A percentile compares a stretch with the other conserved stretches of the same genome.
Conservation (phyloP, 495 filamentous ascomycete genomes). For the Lasiosphaeris hirsuta region DNA sequence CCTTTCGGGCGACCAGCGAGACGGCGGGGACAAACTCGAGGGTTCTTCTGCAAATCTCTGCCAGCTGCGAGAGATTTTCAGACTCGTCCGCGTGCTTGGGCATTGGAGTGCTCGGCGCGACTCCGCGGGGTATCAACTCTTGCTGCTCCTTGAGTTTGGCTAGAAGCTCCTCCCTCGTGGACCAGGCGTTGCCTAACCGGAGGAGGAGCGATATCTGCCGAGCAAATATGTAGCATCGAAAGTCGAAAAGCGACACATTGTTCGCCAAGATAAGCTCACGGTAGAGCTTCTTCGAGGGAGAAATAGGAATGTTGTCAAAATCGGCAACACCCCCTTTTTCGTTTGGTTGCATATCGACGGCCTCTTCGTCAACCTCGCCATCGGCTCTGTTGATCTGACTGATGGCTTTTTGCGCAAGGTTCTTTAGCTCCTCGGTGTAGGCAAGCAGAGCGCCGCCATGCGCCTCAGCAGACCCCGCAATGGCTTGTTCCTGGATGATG, state of each 20-base stretch:
- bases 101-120: slow-evolving; percentile 45
- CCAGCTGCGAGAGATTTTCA: slow-evolving; percentile 72
- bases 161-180: slow-evolving; percentile 52
- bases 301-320: slow-evolving; percentile 61
- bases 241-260: slow-evolving; percentile 96
- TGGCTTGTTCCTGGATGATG: slow-evolving; percentile 70
- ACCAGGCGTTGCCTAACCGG: slow-evolving; percentile 70
- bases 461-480: slow-evolving; percentile 48
- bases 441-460: slow-evolving; percentile 64
- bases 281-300: slow-evolving; percentile 74
- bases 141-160: slow-evolving; percentile 57
- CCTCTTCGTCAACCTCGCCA: slow-evolving; percentile 40
- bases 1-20: slow-evolving; percentile 71
- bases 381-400: slow-evolving; percentile 29
- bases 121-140: slow-evolving; percentile 48
- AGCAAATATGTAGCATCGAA: slow-evolving; percentile 89
- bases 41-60: slow-evolving; percentile 75
- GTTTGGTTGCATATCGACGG: slow-evolving; percentile 47
- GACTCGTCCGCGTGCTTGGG: slow-evolving; percentile 53
- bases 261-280: slow-evolving; percentile 92
- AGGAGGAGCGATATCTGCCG: slow-evolving; percentile 81
- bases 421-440: slow-evolving; percentile 68
- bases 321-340: slow-evolving; percentile 25
- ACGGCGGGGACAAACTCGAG: slow-evolving; percentile 77
- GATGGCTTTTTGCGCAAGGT: slow-evolving; percentile 50